Base-by-base conservation (phyloP, 306 rosid species). In the Herpetospermum pedunculosum region DNA sequence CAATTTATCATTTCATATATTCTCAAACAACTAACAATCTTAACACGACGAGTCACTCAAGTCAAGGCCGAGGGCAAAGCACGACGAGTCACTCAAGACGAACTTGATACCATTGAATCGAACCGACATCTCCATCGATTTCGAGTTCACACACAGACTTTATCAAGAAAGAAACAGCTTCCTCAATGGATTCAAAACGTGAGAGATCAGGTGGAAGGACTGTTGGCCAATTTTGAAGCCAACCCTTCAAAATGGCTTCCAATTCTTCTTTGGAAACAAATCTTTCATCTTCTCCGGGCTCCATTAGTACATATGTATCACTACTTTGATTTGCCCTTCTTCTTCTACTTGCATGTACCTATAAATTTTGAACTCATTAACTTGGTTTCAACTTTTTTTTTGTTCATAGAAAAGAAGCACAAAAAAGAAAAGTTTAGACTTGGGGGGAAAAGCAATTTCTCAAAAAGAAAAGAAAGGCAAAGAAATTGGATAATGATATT, bases 41-140 rank as follows among this genome's bases (percentile, higher is more conserved):
- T n/a, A n/a, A 14, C 12, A 6, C 14, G 46, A 15, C 2, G 23
- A 32, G 13, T 87, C 83, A 90, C 35, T 89, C 92, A 35, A 93
- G 75, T n/a, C n/a, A n/a, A n/a, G n/a, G n/a, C n/a, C n/a, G n/a
- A n/a, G n/a, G n/a, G n/a, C n/a, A n/a, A n/a, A n/a, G 25, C 12
- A 6, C 14, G 46, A 15, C 2, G 23, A 32, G 13, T 87, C 83
- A 90, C 35, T 89, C 92, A 35, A 93, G 75, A 43, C 90, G 92
- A 32, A 93, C 96, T 57, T 93, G 88, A 14, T 89, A 93, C 98
- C 97, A 93, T 53, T 93, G 97, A 16, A 93, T 57, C 0, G 96
- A 83, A 12, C 97, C 97, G 67, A 86, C 92, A 53, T 87, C 81
- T n/a, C 92, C 98, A 62, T 91, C 85, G 35, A 94, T 87, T 73